Evolutionary conservation across 1,284 basidiomycete genomes (phyloP), one percentile per base, ranked within the genome.

Genomic region (Ceratobasidium sp.): DNA sequence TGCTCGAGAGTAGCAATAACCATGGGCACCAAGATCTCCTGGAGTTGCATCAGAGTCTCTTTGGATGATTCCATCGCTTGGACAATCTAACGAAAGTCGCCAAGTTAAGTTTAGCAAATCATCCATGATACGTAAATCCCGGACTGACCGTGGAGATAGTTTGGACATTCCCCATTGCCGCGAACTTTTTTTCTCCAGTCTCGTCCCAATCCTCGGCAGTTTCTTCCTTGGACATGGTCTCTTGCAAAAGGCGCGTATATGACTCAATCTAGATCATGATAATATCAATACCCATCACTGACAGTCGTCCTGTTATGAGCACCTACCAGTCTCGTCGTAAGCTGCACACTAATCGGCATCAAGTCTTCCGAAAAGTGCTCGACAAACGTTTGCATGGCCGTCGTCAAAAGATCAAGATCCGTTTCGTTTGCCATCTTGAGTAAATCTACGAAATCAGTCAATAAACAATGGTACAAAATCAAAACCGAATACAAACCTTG

Each of bases 381-480:
- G 8, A 97, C 94, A 85, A 97, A 90, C 36, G 88, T 87, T 77
- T 93, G 91, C 88, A 94, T 94, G 78, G 88, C 89, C 77, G 82
- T 84, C 77, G 93, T 94, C 61, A 97, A 83, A 55, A 93, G 86
- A 79, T 97, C 94, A 41, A 97, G 83, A 79, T 97, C 95, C 41
- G 93, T 94, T 80, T 96, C 93, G 78, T 96, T 92, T 6, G 92
- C 90, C 45, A 97, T 84, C 80, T 94, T 94, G 75, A 96, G 85
- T 28, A 96, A 83, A 78, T 93, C 93, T 91, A 76, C 18, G 16
- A 43, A 46, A 26, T 18, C n/a, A 18, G 23, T 46, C 46, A n/a
- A 41, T 46, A 18, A 16, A 36, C 5, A 32, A 9, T 28, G n/a
- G n/a, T 41, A 30, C 14, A 9, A 8, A 28, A 16, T 26, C n/a